A percentile compares a stretch with the other conserved stretches of the same genome.
These are phyloP conservation scores for Eragrostis curvula DNA, from an alignment of 176 grass and related monocot genomes.

Conservation along the genomic window DNA sequence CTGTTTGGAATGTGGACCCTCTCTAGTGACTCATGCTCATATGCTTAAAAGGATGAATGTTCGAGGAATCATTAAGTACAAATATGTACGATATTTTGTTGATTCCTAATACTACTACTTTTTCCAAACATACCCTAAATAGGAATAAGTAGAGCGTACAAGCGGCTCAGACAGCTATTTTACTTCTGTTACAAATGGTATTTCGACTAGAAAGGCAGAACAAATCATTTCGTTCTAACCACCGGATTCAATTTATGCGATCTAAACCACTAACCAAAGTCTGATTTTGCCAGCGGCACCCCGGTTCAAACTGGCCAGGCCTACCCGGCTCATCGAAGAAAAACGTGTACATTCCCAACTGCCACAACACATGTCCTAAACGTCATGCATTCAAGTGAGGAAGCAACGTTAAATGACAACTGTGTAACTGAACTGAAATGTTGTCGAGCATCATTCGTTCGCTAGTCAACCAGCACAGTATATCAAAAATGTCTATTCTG, in stretches of 20 bases:
- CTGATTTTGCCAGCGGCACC: too few relatives aligned
- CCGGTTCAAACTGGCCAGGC: too few relatives aligned
- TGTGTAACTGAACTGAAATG: neutral
- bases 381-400: neutral
- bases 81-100: neutral
- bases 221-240: neutral
- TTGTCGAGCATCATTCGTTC: conserved; percentile 7
- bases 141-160: neutral
- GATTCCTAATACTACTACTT: neutral
- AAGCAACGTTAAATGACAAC: neutral
- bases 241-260: neutral
- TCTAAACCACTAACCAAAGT: neutral
- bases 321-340: too few relatives aligned
- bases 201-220: neutral
- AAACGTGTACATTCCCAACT: too few relatives aligned
- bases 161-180: neutral
- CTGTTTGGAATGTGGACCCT: neutral
- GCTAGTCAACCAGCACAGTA: conserved; percentile 36
- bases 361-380: too few relatives aligned
- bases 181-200: neutral
- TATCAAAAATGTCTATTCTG: conserved; percentile 47
- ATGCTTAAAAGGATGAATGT: too few relatives aligned
- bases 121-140: neutral
- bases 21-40: neutral
- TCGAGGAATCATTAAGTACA: neutral